These are phyloP conservation scores for Logfia minima DNA, from an alignment of 129 eudicot species.

Conservation along the genomic window DNA sequence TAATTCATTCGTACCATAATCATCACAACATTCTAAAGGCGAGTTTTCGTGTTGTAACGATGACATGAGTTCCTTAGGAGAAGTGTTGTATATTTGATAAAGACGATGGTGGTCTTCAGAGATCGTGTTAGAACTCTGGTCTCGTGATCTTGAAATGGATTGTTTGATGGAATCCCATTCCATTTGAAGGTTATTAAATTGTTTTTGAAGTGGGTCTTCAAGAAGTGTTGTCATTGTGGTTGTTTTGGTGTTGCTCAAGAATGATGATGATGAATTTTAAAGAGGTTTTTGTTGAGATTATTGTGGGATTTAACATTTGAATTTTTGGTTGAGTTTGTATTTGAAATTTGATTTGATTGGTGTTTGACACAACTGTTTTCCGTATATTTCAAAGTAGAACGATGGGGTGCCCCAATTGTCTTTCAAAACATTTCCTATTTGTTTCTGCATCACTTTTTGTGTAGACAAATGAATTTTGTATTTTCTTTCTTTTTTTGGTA, in stretches of 20 bases:
- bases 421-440: background rate
- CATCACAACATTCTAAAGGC: slow-evolving; percentile 19
- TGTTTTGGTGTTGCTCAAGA: slow-evolving; percentile 9
- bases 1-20: slow-evolving; percentile 29
- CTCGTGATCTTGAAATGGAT: slow-evolving; percentile 25
- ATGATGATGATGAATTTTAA: slow-evolving; percentile 12
- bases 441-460: background rate
- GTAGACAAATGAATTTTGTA: background rate
- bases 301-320: background rate
- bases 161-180: slow-evolving; percentile 41
- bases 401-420: too few species aligned
- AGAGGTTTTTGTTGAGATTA: background rate
- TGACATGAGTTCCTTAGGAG: slow-evolving; percentile 47
- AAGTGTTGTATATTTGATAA: slow-evolving; percentile 20
- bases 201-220: slow-evolving; percentile 32
- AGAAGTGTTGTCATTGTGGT: slow-evolving; percentile 13
- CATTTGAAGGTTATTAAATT: slow-evolving; percentile 23
- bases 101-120: background rate
- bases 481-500: too few species aligned
- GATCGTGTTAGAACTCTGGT: background rate
- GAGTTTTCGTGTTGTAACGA: slow-evolving; percentile 31
- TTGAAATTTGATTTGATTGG: background rate
- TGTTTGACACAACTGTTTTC: background rate
- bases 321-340: background rate
- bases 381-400: background rate